Evolutionary conservation across 169 alveolate species (phyloP), one percentile per base, ranked within the genome.

Genomic region (Sarcocystis neurona): DNA sequence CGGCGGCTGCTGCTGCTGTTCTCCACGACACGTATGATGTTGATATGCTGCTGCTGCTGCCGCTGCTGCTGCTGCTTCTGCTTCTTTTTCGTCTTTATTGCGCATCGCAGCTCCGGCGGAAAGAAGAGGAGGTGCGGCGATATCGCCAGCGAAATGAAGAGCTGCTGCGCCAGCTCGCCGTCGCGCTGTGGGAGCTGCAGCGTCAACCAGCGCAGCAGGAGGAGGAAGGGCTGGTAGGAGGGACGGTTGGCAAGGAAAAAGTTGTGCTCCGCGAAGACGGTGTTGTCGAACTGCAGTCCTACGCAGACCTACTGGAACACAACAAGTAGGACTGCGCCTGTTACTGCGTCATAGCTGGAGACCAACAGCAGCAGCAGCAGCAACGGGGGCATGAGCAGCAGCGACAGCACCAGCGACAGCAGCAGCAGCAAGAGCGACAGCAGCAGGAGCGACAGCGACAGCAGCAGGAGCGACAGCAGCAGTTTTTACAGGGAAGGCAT

Each of bases 151-250:
- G 89, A 47, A 84, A 84, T 70, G 89, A 84, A 79, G 89, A 84
- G 79, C 82, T 84, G 89, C 80, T 84, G 43, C 79, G 70, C 50
- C 89, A 84, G 63, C 79, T 84, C 34, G 89, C 89, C 34, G 89
- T 75, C 15, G 89, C 80, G 39, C 53, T 53, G n/a, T 79, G 87
- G 87, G 87, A 79, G 50, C 68, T 79, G 48, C 87, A 79, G 74
- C 87, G 87, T 6, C 79, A 63, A 15, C 32, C n/a, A 27, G 63
- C 39, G 60, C 70, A 37, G 88, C 63, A 43, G 58, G 79, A 66
- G 46, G 75, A n/a, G 20, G 43, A 20, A 63, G 75, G 6, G 27
- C 6, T 10, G 60, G 27, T 10, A 5, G 8, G 0, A 37, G 75
- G 46, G 75, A 10, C 34, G 43, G 43, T 1, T 1, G 2, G 2